Evolutionary conservation across 2,329 filamentous ascomycete species (phyloP), one percentile per base, ranked within the genome.

Genomic region (Rhexocercosporidium sp.): DNA sequence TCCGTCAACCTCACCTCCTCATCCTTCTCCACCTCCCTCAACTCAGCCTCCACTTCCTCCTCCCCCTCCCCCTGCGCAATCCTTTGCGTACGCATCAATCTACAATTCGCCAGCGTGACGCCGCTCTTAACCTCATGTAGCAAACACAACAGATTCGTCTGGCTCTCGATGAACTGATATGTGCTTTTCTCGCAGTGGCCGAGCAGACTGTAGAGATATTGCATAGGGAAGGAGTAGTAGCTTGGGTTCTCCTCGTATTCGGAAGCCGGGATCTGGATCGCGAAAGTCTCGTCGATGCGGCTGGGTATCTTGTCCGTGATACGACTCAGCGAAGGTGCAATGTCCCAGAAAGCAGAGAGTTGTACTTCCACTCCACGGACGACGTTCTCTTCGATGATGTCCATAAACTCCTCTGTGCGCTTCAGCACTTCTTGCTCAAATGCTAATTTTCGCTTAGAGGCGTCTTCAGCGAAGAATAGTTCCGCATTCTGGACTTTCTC

Each of bases 341-440:
- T 97, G 76, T 99, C 96, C 96, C 96, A 99, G 78, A 98, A 99
- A 0, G 95, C 94, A 11, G 91, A 94, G 2, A 97, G 86, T 79
- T 98, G 96, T 64, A 93, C 88, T 77, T 97, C 94, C 12, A 98
- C 93, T 18, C 95, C 96, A 11, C 92, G 89, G 22, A 90, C 89
- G 25, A 97, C 94, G 64, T 96, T 96, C 73, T 90, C 86, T 77
- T 97, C 93, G 34, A 97, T 88, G 7, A 96, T 88, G 56, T 86
- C 85, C 72, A 92, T 85, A 76, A 98, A 94, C 25, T 91, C 89
- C 72, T 92, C 87, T 22, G 90, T 89, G 14, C 96, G 89, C 70
- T 88, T 85, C 37, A 94, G 82, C 0, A 90, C 87, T 71, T 94
- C 92, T 62, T 88, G 86, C 66, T 93, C 89, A 72, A 90, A 94